Conservation (phyloP, 768 basidiomycete genomes). For the Rubroboletus pulcherrimus region DNA sequence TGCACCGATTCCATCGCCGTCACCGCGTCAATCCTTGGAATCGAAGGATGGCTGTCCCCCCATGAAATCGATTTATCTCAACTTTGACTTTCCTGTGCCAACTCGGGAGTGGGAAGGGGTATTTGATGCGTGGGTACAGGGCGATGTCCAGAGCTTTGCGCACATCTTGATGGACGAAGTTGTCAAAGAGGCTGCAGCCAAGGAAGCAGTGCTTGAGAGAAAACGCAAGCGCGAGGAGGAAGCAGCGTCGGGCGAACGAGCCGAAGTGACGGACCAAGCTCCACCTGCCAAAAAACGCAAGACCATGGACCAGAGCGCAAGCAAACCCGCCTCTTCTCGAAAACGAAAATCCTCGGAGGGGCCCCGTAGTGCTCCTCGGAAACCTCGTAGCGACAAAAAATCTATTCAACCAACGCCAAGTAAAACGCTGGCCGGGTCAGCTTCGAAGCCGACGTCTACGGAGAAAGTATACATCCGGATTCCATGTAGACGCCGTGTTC, state of each 20-base stretch:
- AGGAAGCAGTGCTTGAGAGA: conserved; percentile 52
- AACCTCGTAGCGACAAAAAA: conserved; percentile 25
- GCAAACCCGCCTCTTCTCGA: conserved; percentile 16
- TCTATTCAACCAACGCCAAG: conserved; percentile 12
- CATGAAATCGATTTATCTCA: conserved; percentile 74
- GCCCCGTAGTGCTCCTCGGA: conserved; percentile 27
- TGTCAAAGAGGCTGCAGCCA: conserved; percentile 49
- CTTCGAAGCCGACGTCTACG: conserved; percentile 19
- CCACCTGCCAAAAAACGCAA: conserved; percentile 27
- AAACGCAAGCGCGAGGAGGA: conserved; percentile 57
- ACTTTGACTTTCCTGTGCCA: conserved; percentile 82
- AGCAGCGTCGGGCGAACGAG: conserved; percentile 16
- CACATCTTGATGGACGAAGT: conserved; percentile 55
- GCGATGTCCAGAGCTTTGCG: conserved; percentile 82
- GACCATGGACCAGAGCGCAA: conserved; percentile 10
- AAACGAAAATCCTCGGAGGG: conserved; percentile 25
- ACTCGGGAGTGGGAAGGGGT: conserved; percentile 86
- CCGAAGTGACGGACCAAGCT: conserved; percentile 8
- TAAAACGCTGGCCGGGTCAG: conserved; percentile 10
- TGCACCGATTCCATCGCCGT: conserved; percentile 44
- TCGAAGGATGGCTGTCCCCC: conserved; percentile 47
- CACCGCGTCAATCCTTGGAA: conserved; percentile 37
- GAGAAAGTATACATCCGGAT: conserved; percentile 29
- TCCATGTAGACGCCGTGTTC: conserved; percentile 6
- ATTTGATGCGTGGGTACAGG: conserved; percentile 87